Percentiles rank a stretch among this genome's conserved stretches.
Conservation (phyloP, 208 protist genomes). For the Naegleria fowleri region DNA sequence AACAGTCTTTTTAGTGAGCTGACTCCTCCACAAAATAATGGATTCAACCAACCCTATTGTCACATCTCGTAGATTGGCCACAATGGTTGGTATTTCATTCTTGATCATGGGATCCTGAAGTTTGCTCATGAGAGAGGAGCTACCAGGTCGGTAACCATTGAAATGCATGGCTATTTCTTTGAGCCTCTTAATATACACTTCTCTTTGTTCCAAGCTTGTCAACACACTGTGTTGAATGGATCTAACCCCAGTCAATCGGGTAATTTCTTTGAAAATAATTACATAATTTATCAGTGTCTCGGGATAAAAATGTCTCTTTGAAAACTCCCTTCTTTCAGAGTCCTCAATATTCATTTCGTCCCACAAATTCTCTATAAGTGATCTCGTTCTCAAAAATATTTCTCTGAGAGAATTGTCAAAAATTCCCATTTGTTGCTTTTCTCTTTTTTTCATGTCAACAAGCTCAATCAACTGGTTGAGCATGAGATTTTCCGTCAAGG, state of each 20-base stretch:
- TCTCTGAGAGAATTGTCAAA: not conserved
- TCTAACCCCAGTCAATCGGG: not conserved
- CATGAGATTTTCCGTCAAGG: not conserved
- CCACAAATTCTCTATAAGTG: not conserved
- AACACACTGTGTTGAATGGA: slow-evolving; percentile 18
- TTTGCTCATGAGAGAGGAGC: not conserved
- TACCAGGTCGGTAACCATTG: not conserved
- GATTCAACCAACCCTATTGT: not conserved
- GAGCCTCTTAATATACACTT: slow-evolving; percentile 4
- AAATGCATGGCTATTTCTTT: not conserved
- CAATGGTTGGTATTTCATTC: slow-evolving; percentile 17
- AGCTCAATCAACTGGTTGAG: not conserved
- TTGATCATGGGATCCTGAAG: not conserved
- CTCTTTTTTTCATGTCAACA: not conserved
- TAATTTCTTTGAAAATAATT: not conserved
- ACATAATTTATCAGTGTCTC: slow-evolving; percentile 10
- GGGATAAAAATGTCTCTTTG: not conserved
- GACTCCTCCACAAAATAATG: not conserved
- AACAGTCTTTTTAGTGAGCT: not conserved
- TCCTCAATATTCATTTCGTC: slow-evolving; percentile 1
- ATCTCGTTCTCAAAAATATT: not conserved
- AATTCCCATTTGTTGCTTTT: not conserved
- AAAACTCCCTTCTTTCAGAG: not conserved
- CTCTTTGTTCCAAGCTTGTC: slow-evolving; percentile 15
- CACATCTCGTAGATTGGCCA: not conserved